These are phyloP conservation scores for Boletus bicolor DNA, from an alignment of 768 basidiomycete genomes.

Conservation along the genomic window DNA sequence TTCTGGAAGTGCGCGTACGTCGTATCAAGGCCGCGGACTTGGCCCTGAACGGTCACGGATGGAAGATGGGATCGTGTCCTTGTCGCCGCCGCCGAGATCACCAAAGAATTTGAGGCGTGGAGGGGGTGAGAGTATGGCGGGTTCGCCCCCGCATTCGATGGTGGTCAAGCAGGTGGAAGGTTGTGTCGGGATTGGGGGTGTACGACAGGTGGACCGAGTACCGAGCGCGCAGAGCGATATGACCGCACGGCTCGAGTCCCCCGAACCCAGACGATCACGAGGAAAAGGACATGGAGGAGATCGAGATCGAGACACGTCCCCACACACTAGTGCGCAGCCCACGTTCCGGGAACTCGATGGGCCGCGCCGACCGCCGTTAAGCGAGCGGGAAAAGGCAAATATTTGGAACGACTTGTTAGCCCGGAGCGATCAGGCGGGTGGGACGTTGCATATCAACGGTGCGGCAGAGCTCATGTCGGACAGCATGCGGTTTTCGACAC, in stretches of 20 bases:
- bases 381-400: constrained; percentile 67
- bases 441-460: constrained; percentile 58
- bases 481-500: constrained; percentile 36
- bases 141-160: constrained; percentile 8
- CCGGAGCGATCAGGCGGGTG: constrained; percentile 66
- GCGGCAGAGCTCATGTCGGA: constrained; percentile 42
- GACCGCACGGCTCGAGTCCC: constrained; percentile 20
- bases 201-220: constrained; percentile 21
- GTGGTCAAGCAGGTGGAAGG: constrained; percentile 1
- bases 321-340: constrained; percentile 30
- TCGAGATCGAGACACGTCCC: constrained; percentile 12
- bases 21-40: constrained; percentile 22
- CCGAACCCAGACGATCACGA: constrained; percentile 2
- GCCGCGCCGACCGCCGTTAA: constrained; percentile 39
- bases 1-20: constrained; percentile 41
- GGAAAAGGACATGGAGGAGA: neutral
- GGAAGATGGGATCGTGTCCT: constrained; percentile 21
- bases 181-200: neutral
- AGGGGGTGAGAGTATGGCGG: neutral
- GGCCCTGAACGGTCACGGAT: constrained; percentile 5
- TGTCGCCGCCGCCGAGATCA: constrained; percentile 31
- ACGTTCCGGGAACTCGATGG: constrained; percentile 49
- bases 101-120: constrained; percentile 14
- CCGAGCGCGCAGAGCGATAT: constrained; percentile 31
- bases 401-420: constrained; percentile 69